phyloP scores from a whole-genome alignment of 768 basidiomycete species.

The Chalciporus chontae region DNA sequence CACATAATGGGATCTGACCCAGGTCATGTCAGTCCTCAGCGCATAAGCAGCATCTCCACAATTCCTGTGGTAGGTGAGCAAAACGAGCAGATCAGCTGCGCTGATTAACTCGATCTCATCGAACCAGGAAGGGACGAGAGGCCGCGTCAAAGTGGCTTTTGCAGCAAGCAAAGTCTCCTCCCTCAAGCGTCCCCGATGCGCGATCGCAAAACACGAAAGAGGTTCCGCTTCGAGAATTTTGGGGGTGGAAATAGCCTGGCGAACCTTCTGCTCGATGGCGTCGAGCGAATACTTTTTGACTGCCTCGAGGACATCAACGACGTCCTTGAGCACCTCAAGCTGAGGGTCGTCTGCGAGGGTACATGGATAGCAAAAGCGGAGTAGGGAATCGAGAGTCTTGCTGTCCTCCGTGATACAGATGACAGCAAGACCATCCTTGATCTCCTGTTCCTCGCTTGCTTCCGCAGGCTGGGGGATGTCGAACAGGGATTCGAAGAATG shows the following conservation, averaged over 20 bases:
- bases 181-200: conserved; percentile 15
- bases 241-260: conserved; percentile 17
- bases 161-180: conserved; percentile 28
- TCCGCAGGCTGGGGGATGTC: conserved; percentile 21
- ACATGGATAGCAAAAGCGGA: conserved; percentile 25
- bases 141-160: conserved; percentile 24
- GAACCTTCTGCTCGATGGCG: conserved; percentile 11
- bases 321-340: conserved; percentile 10
- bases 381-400: conserved; percentile 18
- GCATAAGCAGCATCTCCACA: conserved; percentile 14
- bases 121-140: conserved; percentile 23
- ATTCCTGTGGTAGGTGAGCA: conserved; percentile 19
- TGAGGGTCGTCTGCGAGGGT: conserved; percentile 22
- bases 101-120: conserved; percentile 28
- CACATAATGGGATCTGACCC: conserved; percentile 18
- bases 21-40: conserved; percentile 1
- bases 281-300: conserved; percentile 19
- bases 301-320: conserved; percentile 5
- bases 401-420: conserved; percentile 18
- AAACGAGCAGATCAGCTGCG: conserved; percentile 20
- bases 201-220: conserved; percentile 31
- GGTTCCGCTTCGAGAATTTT: conserved; percentile 20
- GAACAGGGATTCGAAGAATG: conserved; percentile 35
- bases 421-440: conserved; percentile 18
- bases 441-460: conserved; percentile 7